Percentiles rank a stretch among this genome's conserved stretches.
These are phyloP conservation scores for Aspergillus alliaceus DNA, from an alignment of 2,329 filamentous ascomycete genomes.

Conservation along the genomic window DNA sequence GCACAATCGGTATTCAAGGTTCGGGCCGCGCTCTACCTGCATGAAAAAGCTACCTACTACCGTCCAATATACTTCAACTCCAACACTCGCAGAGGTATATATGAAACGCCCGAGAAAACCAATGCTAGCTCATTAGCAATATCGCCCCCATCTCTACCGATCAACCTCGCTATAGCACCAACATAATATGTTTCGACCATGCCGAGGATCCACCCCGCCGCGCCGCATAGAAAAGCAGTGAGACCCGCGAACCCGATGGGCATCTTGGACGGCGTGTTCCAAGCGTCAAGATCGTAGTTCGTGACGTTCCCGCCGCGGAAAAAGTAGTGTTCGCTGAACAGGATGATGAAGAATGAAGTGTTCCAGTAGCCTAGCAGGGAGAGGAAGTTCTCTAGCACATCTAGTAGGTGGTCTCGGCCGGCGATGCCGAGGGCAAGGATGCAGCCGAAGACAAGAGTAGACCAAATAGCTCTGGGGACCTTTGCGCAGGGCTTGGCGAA, in stretches of 20 bases:
- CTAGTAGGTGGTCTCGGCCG: conserved; percentile 45
- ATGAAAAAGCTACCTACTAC: conserved; percentile 21
- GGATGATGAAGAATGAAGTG: conserved; percentile 50
- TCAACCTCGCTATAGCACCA: conserved; percentile 46
- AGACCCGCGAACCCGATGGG: conserved; percentile 48
- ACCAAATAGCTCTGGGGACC: conserved; percentile 52
- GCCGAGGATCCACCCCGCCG: conserved; percentile 55
- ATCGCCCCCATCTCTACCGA: conserved; percentile 50
- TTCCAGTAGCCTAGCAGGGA: conserved; percentile 53
- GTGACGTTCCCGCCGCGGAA: conserved; percentile 45
- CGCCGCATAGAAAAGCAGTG: conserved; percentile 46
- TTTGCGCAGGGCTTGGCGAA: conserved; percentile 45
- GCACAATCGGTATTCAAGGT: background rate
- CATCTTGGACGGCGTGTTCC: conserved; percentile 47
- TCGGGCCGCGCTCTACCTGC: background rate
- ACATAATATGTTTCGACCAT: conserved; percentile 61
- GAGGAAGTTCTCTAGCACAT: conserved; percentile 50
- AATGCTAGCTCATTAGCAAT: conserved; percentile 56
- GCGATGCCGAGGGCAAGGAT: conserved; percentile 48
- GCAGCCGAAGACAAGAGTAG: conserved; percentile 45
- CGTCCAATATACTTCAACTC: conserved; percentile 51
- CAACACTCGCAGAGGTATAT: conserved; percentile 49
- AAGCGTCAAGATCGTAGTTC: conserved; percentile 52
- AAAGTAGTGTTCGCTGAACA: conserved; percentile 51
- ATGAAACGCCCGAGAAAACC: conserved; percentile 49